Percentiles rank a stretch among this genome's conserved stretches.
phyloP scores from a whole-genome alignment of 1,139 yeast genomes.

The Magnusiomyces magnusii region DNA sequence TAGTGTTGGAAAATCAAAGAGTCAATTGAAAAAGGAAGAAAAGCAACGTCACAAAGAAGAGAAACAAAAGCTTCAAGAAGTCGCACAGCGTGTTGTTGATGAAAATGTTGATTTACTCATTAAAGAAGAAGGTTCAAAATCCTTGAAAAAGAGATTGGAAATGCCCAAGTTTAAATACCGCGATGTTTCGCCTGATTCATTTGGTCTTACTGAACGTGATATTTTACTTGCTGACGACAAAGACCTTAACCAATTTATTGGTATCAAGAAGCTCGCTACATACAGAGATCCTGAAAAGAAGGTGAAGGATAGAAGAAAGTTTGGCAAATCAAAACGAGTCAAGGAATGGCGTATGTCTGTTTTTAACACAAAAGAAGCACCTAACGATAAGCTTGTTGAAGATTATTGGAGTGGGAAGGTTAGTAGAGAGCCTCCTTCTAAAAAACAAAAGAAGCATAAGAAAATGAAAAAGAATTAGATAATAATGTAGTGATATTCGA shows the following conservation, averaged over 20 bases:
- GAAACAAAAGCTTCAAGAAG: constrained; percentile 50
- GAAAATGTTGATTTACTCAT: constrained; percentile 37
- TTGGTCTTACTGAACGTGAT: constrained; percentile 79
- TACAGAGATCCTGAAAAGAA: constrained; percentile 71
- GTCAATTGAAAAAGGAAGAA: constrained; percentile 35
- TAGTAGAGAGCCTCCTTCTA: neutral
- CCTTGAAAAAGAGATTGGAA: constrained; percentile 18
- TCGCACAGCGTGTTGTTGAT: constrained; percentile 68
- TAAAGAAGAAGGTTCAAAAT: constrained; percentile 25
- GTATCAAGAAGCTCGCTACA: constrained; percentile 89
- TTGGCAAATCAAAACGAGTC: constrained; percentile 70
- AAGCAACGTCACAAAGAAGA: constrained; percentile 58
- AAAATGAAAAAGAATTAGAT: neutral
- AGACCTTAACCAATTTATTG: constrained; percentile 73
- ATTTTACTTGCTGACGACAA: constrained; percentile 85
- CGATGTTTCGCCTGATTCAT: constrained; percentile 92
- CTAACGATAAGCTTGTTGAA: constrained; percentile 32
- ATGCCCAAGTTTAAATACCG: constrained; percentile 74
- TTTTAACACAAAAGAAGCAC: constrained; percentile 60
- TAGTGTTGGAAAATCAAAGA: constrained; percentile 17
- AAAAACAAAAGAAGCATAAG: neutral
- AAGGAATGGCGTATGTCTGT: constrained; percentile 87
- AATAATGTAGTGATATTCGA: neutral
- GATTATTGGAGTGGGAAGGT: neutral
- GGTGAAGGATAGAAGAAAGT: constrained; percentile 74